Evolutionary conservation across 768 basidiomycete genomes (phyloP), one percentile per base, ranked within the genome.

Genomic region (Mrakia gelida): DNA sequence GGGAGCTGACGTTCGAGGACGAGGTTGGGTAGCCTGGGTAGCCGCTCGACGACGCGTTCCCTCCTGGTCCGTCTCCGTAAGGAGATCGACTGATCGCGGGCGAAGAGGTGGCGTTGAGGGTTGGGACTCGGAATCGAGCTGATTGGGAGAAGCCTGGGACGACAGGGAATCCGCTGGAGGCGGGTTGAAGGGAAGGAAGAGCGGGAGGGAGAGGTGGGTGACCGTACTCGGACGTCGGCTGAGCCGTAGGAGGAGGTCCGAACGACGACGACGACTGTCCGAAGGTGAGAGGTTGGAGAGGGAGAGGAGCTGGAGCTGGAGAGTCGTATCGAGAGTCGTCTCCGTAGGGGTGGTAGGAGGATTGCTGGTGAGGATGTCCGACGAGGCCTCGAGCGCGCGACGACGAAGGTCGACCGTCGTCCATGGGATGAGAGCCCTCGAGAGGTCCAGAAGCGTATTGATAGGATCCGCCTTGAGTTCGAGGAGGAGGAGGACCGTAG

Each of bases 251-350:
- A n/a, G 34, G 32, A 6, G 30, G 38, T 13, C 13, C 49, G 30
- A 26, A 75, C 13, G 63, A 23, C 43, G 32, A 18, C 23, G 62
- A 23, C 13, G 67, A 65, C 16, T 77, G 59, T 18, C 41, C 41
- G 76, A 77, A 77, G n/a, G 76, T 77, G 41, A 77, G 71, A 52
- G 76, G 76, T 23, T 72, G 76, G 11, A 77, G 76, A 26, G 75
- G 38, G 38, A 43, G 49, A 13, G 76, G 71, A 30, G 71, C 70
- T 30, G 76, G 70, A 38, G 67, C 70, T 26, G 59, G 59, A 38
- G 70, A 77, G 28, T 13, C 34, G 16, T 61, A 70, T 3, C 59
- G 56, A 30, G 76, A 26, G 45, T 68, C 43, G 30, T 54, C 34
- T 54, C 34, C 59, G 59, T 71, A 30, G 8, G 73, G 23, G n/a